Base-by-base conservation (phyloP, 2,329 filamentous ascomycete species). In the Bipolaris gigantea region DNA sequence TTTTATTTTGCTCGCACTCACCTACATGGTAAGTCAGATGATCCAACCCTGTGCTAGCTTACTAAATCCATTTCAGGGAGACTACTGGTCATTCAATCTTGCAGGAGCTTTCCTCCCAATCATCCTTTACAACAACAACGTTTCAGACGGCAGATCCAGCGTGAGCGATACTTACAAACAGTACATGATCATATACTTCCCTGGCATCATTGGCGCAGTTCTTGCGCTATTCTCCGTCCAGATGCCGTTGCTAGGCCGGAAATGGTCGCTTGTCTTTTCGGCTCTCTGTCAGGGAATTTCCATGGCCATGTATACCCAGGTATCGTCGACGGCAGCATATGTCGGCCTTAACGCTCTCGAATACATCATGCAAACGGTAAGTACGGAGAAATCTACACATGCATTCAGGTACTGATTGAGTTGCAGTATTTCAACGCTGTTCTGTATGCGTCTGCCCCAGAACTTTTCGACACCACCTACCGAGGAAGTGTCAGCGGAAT, bases 1-100 rank as follows among this genome's bases (percentile, higher is more conserved):
- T 10, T 69, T 69, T 18, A 27, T 68, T 7, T 56, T 70, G 4
- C 58, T 70, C 8, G 66, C 61, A 6, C 55, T 70, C 15, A 58
- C 66, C 3, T 70, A 70, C 43, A 68, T 68, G 65, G 60, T 61
- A 51, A 47, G 19, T 15, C 3, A 10, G 27, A 34, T 7, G 2
- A 16, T 6, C 18, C 5, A 4, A 30, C 27, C 4, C 13, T 10
- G 27, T 13, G 3, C 4, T 4, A 30, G 10, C 27, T 11, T 30
- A 30, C 10, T 30, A 30, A 30, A 3, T 30, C 10, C 4, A 5
- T 30, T 30, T 13, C 4, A 63, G 61, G 66, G 66, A n/a, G 64
- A 70, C 34, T 70, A 70, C 61, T 70, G 66, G 65, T 70, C 66
- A 8, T 70, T 70, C 52, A 70, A 70, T 23, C 57, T 70, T 3